Evolutionary conservation across 2,329 filamentous ascomycete genomes (phyloP).

Genomic region (Stagonosporopsis tanaceti): DNA sequence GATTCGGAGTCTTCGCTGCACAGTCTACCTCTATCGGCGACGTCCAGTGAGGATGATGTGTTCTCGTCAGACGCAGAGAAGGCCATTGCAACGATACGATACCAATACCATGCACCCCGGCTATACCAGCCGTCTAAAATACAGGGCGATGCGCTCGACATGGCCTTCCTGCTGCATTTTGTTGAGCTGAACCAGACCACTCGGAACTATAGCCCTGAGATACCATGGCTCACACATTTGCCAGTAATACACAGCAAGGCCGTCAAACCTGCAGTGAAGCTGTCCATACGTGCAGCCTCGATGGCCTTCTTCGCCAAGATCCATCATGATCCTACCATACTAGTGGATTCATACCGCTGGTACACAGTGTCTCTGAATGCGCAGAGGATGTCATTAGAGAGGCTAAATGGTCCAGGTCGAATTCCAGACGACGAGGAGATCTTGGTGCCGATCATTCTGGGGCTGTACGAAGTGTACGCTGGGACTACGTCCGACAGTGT

Average conservation of each 20-base stretch:
- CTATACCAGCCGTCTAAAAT: constrained; percentile 37
- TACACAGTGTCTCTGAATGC: constrained; percentile 40
- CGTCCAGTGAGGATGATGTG: background rate
- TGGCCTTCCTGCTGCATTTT: constrained; percentile 42
- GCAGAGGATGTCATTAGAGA: constrained; percentile 35
- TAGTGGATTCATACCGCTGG: constrained; percentile 45
- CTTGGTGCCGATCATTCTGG: constrained; percentile 40
- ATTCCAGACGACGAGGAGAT: constrained; percentile 43
- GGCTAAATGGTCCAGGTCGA: constrained; percentile 16
- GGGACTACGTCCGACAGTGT: constrained; percentile 40
- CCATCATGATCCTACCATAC: constrained; percentile 38
- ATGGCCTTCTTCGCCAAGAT: constrained; percentile 46
- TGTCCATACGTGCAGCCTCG: constrained; percentile 43
- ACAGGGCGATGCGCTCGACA: constrained; percentile 35
- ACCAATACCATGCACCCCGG: constrained; percentile 34
- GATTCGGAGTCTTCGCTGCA: constrained; percentile 7
- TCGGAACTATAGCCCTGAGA: constrained; percentile 27
- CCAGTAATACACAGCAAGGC: constrained; percentile 30
- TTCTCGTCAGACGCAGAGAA: constrained; percentile 25
- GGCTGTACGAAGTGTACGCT: constrained; percentile 42
- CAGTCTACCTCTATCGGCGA: background rate
- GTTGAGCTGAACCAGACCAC: constrained; percentile 36
- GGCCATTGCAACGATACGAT: constrained; percentile 33
- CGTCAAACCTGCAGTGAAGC: constrained; percentile 33
- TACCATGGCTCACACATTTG: constrained; percentile 40